These are phyloP conservation scores for Candida tammaniensis DNA, from an alignment of 805 yeast genomes.

Conservation along the genomic window DNA sequence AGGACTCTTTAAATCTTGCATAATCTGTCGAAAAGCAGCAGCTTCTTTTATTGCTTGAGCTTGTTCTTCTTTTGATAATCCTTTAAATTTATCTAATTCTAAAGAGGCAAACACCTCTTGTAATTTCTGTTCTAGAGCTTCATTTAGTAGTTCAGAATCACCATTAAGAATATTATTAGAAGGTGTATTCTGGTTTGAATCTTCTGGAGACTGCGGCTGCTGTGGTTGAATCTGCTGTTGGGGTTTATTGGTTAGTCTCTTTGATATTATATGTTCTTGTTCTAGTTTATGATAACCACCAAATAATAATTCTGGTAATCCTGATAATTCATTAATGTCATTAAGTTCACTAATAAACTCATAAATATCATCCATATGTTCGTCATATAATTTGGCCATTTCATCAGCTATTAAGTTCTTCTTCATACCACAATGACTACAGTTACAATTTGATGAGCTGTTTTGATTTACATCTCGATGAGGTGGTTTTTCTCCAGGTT, in stretches of 20 bases:
- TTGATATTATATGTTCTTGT: neutral
- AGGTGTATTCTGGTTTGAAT: too few species aligned
- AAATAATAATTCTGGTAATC: conserved; percentile 33
- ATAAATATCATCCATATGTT: conserved; percentile 52
- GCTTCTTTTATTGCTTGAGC: conserved; percentile 24
- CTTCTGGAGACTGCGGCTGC: conserved; percentile 1
- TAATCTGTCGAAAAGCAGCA: conserved; percentile 23
- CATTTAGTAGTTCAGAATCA: too few species aligned
- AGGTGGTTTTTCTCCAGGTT: conserved; percentile 5
- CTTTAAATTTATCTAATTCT: conserved; percentile 4
- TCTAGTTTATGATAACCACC: conserved; percentile 31
- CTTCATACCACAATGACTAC: conserved; percentile 76
- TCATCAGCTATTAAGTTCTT: conserved; percentile 71
- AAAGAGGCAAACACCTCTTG: too few species aligned
- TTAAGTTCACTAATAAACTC: conserved; percentile 37
- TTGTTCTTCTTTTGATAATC: conserved; percentile 10
- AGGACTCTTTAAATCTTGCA: conserved; percentile 23
- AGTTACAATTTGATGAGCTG: conserved; percentile 47
- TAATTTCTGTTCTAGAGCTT: too few species aligned
- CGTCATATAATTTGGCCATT: conserved; percentile 68
- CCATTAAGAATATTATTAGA: too few species aligned
- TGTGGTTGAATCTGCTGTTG: too few species aligned
- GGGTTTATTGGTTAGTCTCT: neutral
- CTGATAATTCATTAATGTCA: conserved; percentile 35
- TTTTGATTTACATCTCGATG: conserved; percentile 10